These are phyloP conservation scores for Erodium maritimum DNA, from an alignment of 345 rosid genomes.

Conservation along the genomic window DNA sequence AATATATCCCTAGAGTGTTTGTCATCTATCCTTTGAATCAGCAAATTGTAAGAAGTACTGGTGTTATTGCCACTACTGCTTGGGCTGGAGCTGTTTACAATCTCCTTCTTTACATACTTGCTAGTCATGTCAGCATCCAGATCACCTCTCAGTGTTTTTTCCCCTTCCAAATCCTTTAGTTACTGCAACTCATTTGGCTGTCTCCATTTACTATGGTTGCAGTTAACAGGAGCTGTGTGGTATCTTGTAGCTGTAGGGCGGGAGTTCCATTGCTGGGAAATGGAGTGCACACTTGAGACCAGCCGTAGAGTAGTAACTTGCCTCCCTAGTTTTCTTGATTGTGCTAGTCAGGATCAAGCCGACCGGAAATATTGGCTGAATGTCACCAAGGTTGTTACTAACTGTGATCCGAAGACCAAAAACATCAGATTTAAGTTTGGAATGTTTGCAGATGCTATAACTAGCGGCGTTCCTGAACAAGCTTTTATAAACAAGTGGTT, in stretches of 20 bases:
- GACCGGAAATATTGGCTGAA: slow-evolving; percentile 58
- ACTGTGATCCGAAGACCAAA: slow-evolving; percentile 45
- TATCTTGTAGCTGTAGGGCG: slow-evolving; percentile 60
- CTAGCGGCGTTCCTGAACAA: slow-evolving; percentile 41
- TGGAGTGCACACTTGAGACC: slow-evolving; percentile 41
- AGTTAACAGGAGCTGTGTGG: slow-evolving; percentile 79
- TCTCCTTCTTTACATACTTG: slow-evolving; percentile 57
- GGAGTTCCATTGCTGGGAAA: slow-evolving; percentile 54
- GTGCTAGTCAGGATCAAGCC: slow-evolving; percentile 26
- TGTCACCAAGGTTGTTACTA: slow-evolving; percentile 22
- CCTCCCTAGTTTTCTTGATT: slow-evolving; percentile 44
- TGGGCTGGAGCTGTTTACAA: slow-evolving; percentile 91
- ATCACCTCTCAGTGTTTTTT: neutral
- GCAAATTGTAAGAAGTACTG: slow-evolving; percentile 63
- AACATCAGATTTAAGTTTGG: slow-evolving; percentile 46
- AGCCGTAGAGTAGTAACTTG: slow-evolving; percentile 39
- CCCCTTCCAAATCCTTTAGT: neutral
- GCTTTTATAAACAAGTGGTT: slow-evolving; percentile 47
- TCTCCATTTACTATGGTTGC: neutral
- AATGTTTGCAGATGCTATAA: slow-evolving; percentile 60
- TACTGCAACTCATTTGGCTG: neutral
- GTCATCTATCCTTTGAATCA: slow-evolving; percentile 61
- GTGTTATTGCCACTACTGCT: slow-evolving; percentile 67
- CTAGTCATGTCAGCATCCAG: slow-evolving; percentile 53
- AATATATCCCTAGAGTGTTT: slow-evolving; percentile 60